Evolutionary conservation across 768 basidiomycete species (phyloP), one percentile per base, ranked within the genome.

Genomic region (Phylloporus sp.): DNA sequence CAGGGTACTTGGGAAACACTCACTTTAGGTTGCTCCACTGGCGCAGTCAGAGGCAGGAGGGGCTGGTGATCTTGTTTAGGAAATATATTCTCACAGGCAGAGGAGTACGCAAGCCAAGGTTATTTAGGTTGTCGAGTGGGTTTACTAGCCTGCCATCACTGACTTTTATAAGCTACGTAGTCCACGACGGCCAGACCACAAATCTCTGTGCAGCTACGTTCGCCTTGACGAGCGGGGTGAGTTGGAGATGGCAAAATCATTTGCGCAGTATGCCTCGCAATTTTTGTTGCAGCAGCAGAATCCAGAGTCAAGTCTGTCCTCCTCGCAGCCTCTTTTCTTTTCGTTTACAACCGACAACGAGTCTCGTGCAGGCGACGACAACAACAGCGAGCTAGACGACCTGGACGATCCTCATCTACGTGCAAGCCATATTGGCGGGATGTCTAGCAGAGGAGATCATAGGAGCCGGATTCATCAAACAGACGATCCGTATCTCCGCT

Each of bases 281-380:
- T 89, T 88, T 62, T 71, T 90, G 64, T 81, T 76, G 62, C 75
- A 77, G 55, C 81, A 79, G 58, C 74, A 69, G 48, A 70, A 72
- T 45, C 61, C 63, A 47, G 71, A 78, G 29, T 78, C 76, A 55
- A 68, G 78, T 57, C 75, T 78, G 32, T 77, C 80, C 18, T 81
- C 81, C 31, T 73, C 71, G 29, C 86, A 88, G 67, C 88, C 89
- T 44, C 78, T 91, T 65, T 91, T 91, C 74, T 91, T 86, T 74
- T 90, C 88, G 17, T 90, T 90, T 66, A 82, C 82, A 36, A 87
- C 86, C 52, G 85, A 87, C 69, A 75, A 81, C 44, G 84, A 76
- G 44, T 68, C 73, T 49, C 75, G 77, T 63, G 68, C 70, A 55
- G 79, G 74, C 49, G 67, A 72, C 59, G 64, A 70, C 50, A 64